These are phyloP conservation scores for Albatrellus ellisii DNA, from an alignment of 768 basidiomycete genomes.

Conservation along the genomic window DNA sequence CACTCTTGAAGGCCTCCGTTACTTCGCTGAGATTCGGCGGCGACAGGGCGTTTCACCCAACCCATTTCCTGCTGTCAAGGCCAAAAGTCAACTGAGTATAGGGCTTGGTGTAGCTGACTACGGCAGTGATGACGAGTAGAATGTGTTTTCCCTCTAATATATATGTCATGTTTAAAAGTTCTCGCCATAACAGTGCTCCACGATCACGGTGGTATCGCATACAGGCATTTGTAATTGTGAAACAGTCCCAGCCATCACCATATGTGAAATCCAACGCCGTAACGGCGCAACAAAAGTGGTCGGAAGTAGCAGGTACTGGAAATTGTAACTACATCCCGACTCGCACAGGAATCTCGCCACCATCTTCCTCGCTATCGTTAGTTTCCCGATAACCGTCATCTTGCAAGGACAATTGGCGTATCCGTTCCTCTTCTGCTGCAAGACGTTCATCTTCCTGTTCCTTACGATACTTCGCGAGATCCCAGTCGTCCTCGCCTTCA, in stretches of 20 bases:
- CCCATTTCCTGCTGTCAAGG: slow-evolving; percentile 15
- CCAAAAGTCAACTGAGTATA: slow-evolving; percentile 22
- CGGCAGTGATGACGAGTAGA: slow-evolving; percentile 59
- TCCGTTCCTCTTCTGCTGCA: slow-evolving; percentile 37
- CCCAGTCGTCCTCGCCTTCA: slow-evolving; percentile 35
- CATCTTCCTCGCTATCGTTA: not conserved
- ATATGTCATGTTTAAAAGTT: not conserved
- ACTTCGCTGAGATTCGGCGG: slow-evolving; percentile 80
- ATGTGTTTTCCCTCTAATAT: slow-evolving; percentile 6
- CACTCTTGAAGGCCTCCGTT: slow-evolving; percentile 81
- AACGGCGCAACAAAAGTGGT: too few relatives aligned
- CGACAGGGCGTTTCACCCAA: slow-evolving; percentile 31
- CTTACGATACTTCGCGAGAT: slow-evolving; percentile 41
- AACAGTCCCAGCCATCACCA: not conserved
- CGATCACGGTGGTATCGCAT: not conserved
- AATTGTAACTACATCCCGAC: not conserved
- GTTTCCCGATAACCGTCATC: slow-evolving; percentile 16
- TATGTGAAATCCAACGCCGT: not conserved
- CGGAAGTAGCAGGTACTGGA: too few relatives aligned
- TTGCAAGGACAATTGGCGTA: slow-evolving; percentile 29
- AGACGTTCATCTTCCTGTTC: slow-evolving; percentile 49
- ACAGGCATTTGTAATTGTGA: not conserved
- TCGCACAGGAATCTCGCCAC: not conserved
- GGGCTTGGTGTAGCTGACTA: slow-evolving; percentile 62
- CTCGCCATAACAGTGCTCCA: not conserved